Percentiles rank a stretch among this genome's conserved stretches.
phyloP scores from a whole-genome alignment of 164 flowering plant genomes.

The Akebia trifoliata region DNA sequence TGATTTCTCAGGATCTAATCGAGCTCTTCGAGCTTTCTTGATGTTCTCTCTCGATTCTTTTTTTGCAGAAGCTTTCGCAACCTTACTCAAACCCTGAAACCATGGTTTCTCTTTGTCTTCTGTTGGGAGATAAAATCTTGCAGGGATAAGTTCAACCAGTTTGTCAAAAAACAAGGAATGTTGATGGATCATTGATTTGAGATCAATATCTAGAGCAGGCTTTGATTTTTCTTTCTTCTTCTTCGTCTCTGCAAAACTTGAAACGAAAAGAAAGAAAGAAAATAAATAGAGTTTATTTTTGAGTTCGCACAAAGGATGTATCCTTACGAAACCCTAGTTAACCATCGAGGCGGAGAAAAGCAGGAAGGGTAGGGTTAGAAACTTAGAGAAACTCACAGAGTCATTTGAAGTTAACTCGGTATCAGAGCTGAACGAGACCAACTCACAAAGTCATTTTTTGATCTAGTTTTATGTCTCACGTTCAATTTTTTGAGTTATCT shows the following conservation, averaged over 20 bases:
- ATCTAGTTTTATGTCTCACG: no score
- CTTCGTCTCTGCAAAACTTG: neutral
- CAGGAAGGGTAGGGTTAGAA: no score
- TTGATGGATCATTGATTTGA: constrained; percentile 37
- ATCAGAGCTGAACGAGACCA: no score
- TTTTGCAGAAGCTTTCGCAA: constrained; percentile 54
- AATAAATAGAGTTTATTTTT: no score
- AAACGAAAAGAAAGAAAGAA: no score
- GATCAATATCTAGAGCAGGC: constrained; percentile 13
- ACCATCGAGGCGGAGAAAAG: no score
- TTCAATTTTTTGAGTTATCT: no score
- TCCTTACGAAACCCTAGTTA: no score
- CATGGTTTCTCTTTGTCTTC: constrained; percentile 60
- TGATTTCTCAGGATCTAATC: constrained; percentile 74
- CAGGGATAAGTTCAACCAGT: constrained; percentile 60
- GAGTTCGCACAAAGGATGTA: no score
- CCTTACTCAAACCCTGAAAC: constrained; percentile 73
- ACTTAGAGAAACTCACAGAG: no score
- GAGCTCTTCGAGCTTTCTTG: constrained; percentile 65
- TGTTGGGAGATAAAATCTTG: constrained; percentile 52
- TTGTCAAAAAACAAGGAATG: constrained; percentile 58
- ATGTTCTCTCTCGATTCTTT: constrained; percentile 59
- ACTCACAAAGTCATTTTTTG: no score
- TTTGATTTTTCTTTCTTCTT: neutral
- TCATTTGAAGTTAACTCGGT: no score